Conservation (phyloP, 257 asterid species). For the Striga asiatica region DNA sequence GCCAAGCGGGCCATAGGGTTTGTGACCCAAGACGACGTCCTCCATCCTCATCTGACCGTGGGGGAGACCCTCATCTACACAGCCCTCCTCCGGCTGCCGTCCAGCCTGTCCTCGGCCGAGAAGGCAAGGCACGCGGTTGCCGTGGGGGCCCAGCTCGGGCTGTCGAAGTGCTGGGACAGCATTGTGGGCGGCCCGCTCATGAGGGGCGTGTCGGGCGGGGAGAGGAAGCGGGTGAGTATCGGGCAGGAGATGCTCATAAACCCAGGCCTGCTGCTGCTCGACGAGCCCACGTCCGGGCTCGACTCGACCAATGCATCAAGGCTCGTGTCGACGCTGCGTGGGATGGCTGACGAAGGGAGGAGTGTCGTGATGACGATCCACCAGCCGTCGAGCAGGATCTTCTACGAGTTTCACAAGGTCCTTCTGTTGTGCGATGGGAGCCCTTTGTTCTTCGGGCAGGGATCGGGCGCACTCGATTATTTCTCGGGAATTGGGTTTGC, state of each 20-base stretch:
- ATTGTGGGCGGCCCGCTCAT: conserved; percentile 50
- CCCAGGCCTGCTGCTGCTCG: conserved; percentile 65
- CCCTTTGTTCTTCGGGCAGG: conserved; percentile 50
- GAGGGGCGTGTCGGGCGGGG: conserved; percentile 84
- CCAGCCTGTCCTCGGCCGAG: conserved; percentile 29
- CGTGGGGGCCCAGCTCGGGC: conserved; percentile 55
- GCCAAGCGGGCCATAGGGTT: conserved; percentile 52
- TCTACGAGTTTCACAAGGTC: conserved; percentile 65
- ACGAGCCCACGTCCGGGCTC: conserved; percentile 89
- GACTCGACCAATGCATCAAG: conserved; percentile 81
- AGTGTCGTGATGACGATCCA: conserved; percentile 69
- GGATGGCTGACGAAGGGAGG: conserved; percentile 62
- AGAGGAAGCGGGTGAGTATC: conserved; percentile 69
- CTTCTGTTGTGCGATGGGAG: conserved; percentile 61
- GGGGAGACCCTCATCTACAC: conserved; percentile 64
- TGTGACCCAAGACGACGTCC: conserved; percentile 73
- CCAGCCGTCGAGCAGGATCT: conserved; percentile 87
- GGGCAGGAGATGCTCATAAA: conserved; percentile 87
- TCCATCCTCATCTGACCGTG: conserved; percentile 76
- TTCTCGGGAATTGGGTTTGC: conserved; percentile 49
- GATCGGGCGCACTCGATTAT: conserved; percentile 43
- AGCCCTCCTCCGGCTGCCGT: conserved; percentile 56
- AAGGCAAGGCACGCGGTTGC: conserved; percentile 51
- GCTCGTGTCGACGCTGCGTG: conserved; percentile 39
- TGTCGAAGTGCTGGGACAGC: conserved; percentile 46